These are phyloP conservation scores for Blastobotrys petasosporus DNA, from an alignment of 1,139 yeast genomes.

Conservation along the genomic window DNA sequence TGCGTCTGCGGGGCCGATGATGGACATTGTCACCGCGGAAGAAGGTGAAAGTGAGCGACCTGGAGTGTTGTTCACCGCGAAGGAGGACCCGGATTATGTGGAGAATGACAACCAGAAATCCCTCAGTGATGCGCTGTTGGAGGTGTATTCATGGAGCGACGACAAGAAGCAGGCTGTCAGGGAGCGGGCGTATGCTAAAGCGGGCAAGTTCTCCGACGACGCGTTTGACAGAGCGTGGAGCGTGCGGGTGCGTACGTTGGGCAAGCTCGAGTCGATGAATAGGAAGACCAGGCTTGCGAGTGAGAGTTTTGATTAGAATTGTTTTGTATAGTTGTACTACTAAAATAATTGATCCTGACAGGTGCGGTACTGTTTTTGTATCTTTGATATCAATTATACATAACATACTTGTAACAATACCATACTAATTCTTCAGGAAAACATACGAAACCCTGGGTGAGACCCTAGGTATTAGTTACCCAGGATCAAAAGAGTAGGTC, in stretches of 20 bases:
- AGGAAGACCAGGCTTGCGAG: constrained; percentile 21
- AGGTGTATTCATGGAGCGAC: constrained; percentile 39
- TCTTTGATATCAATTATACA: no score
- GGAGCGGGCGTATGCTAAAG: constrained; percentile 48
- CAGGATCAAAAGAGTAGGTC: no score
- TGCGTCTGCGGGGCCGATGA: constrained; percentile 89
- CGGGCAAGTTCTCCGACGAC: constrained; percentile 62
- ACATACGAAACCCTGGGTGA: no score
- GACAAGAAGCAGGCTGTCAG: constrained; percentile 43
- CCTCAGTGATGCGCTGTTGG: constrained; percentile 42
- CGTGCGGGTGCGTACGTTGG: constrained; percentile 35
- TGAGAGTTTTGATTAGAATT: constrained; percentile 22
- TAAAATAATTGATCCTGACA: no score
- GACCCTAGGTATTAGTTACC: no score
- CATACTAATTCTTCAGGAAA: no score
- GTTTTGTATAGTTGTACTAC: no score
- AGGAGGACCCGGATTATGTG: constrained; percentile 50
- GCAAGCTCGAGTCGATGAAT: constrained; percentile 40
- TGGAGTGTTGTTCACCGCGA: constrained; percentile 71
- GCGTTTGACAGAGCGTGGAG: constrained; percentile 60
- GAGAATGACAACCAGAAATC: constrained; percentile 8
- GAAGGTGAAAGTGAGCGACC: constrained; percentile 31
- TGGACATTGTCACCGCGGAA: constrained; percentile 72
- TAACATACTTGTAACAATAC: no score
- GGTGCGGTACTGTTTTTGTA: no score